Percentiles rank a stretch among this genome's conserved stretches.
These are phyloP conservation scores for Filobasidium floriforme DNA, from an alignment of 768 basidiomycete species.

Conservation along the genomic window DNA sequence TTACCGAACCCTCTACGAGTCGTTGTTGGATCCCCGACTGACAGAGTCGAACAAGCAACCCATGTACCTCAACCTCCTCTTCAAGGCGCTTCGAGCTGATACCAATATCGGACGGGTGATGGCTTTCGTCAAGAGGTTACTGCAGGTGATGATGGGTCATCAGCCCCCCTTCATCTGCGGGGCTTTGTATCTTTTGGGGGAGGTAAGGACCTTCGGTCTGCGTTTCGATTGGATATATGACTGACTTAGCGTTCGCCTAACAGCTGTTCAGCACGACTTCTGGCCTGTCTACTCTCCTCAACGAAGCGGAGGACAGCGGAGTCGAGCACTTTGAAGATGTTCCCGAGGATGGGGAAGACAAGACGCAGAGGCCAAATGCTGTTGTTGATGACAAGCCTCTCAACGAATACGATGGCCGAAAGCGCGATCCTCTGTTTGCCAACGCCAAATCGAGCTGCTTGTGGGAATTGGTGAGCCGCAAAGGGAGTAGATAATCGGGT, in stretches of 20 bases:
- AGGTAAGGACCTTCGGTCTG: slow-evolving; percentile 52
- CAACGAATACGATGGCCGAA: slow-evolving; percentile 69
- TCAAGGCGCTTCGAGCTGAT: slow-evolving; percentile 77
- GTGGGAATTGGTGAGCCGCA: slow-evolving; percentile 73
- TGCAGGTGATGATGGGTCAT: slow-evolving; percentile 68
- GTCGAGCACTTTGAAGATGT: slow-evolving; percentile 44
- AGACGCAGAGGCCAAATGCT: slow-evolving; percentile 13
- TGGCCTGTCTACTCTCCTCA: slow-evolving; percentile 51
- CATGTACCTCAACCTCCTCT: slow-evolving; percentile 89
- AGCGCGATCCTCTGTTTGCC: slow-evolving; percentile 81
- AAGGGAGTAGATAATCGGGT: not conserved
- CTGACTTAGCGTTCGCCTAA: slow-evolving; percentile 28
- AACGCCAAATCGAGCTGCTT: slow-evolving; percentile 70
- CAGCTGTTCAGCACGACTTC: slow-evolving; percentile 54
- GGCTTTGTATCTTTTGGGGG: slow-evolving; percentile 68
- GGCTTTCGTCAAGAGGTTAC: slow-evolving; percentile 72
- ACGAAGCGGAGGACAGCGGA: slow-evolving; percentile 45
- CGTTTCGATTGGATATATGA: slow-evolving; percentile 28
- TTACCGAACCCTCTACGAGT: slow-evolving; percentile 75
- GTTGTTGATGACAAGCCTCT: slow-evolving; percentile 11
- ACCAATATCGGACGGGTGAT: slow-evolving; percentile 57
- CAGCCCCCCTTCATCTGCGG: slow-evolving; percentile 83
- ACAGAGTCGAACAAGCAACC: slow-evolving; percentile 82
- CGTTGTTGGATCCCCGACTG: slow-evolving; percentile 73
- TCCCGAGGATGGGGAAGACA: slow-evolving; percentile 26